Conservation (phyloP, 75 land plant genomes). For the Sequoiadendron giganteum region DNA sequence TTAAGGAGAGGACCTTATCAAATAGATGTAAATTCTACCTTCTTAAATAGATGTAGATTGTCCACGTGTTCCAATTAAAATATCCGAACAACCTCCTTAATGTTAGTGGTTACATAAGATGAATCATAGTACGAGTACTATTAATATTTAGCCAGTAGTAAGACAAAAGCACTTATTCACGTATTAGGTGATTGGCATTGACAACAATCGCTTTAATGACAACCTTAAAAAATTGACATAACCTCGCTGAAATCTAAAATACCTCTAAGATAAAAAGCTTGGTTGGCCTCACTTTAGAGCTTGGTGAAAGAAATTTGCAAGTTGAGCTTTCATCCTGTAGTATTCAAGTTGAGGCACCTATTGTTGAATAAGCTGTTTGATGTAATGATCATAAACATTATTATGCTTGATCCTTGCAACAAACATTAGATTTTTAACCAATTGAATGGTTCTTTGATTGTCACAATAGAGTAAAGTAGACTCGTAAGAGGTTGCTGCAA, state of each 20-base stretch:
- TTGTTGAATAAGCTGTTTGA: background rate
- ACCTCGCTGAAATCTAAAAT: background rate
- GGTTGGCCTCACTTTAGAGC: background rate
- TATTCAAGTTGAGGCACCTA: background rate
- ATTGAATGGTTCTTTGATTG: background rate
- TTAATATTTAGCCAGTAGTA: too few species aligned
- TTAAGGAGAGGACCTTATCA: too few species aligned
- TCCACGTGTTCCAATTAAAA: too few species aligned
- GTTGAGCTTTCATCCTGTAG: background rate
- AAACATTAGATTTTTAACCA: background rate
- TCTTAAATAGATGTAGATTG: too few species aligned
- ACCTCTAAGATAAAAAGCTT: background rate
- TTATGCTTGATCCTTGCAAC: too few species aligned
- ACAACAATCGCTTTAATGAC: background rate
- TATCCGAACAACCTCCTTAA: too few species aligned
- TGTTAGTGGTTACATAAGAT: too few species aligned
- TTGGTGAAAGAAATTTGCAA: background rate
- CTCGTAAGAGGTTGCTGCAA: background rate
- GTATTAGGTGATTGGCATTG: too few species aligned
- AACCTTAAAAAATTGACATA: background rate
- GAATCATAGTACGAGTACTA: too few species aligned
- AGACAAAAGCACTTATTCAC: too few species aligned
- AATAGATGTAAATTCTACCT: too few species aligned
- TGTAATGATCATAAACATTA: background rate
- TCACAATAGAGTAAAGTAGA: background rate